These are phyloP conservation scores for Aspergillus caelatus DNA, from an alignment of 2,329 filamentous ascomycete species.

Conservation along the genomic window DNA sequence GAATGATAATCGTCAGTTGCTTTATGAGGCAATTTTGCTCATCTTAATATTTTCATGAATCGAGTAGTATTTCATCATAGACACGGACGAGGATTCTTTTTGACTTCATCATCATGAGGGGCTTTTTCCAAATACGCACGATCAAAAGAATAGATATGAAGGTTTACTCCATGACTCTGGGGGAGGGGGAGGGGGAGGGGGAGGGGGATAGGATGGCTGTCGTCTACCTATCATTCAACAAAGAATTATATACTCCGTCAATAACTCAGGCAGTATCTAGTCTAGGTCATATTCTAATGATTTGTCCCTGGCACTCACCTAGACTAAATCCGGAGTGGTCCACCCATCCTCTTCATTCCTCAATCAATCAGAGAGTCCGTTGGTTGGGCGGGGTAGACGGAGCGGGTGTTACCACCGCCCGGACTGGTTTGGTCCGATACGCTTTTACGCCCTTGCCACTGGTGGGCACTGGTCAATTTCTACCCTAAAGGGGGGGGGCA, in stretches of 20 bases:
- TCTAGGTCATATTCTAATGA: neutral
- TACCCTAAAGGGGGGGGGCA: neutral
- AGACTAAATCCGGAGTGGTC: neutral
- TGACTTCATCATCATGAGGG: neutral
- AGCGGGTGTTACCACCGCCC: conserved; percentile 20
- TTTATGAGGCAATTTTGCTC: neutral
- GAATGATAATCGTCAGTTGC: neutral
- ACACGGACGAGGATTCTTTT: neutral
- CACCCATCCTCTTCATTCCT: neutral
- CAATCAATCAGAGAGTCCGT: neutral
- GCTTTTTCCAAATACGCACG: neutral
- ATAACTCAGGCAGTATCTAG: neutral
- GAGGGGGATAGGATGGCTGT: neutral
- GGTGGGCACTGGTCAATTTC: neutral
- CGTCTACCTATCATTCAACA: neutral
- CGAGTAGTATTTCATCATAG: neutral
- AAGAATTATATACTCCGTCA: neutral
- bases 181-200: no score
- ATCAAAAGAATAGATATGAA: neutral
- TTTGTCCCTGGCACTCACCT: neutral
- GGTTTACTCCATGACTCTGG: neutral
- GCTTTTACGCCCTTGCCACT: conserved; percentile 14
- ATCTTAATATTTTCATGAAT: neutral
- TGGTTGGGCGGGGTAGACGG: conserved; percentile 4
- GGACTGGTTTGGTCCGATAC: conserved; percentile 24